Evolutionary conservation across 2,329 filamentous ascomycete species (phyloP), one percentile per base, ranked within the genome.

Genomic region (Paracoccidioides brasiliensis): DNA sequence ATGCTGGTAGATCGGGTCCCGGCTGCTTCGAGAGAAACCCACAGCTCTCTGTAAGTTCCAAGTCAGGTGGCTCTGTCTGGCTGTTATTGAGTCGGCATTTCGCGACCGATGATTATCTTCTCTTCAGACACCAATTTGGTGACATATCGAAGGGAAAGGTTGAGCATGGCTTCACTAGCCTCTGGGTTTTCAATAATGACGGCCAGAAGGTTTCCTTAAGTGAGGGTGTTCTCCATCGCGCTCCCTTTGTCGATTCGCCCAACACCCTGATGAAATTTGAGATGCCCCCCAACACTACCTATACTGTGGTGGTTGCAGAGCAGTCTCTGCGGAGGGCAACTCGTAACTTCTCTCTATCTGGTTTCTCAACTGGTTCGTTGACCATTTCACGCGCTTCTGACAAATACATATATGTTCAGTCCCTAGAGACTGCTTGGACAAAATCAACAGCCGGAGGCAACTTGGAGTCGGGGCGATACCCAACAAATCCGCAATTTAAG

Each of bases 171-270:
- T 96, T 90, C 69, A 95, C 95, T 71, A 88, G 87, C 62, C 79
- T 98, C 32, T 89, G 89, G 57, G 78, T 93, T 0, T 96, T 91
- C 67, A 78, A 85, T 15, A 81, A 81, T 35, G 67, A 78, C 42
- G 90, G 91, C 2, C 76, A 82, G 40, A 80, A 83, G 51, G 83
- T 96, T 0, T 84, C 88, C 61, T 76, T 93, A 12, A 83, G 82
- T 54, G 87, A 91, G 55, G 81, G 82, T 5, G 80, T 83, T 30
- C 69, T 87, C 0, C 82, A 88, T 63, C 82, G 85, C 40, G 86
- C 86, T 0, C 87, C 88, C n/a, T 95, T 88, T 59, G 89, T 97
- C 38, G 91, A 96, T 70, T 94, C 90, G 2, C 90, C 90, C 1
- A 94, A 97, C 68, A 95, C 88, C 0, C 80, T 98, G 6, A 81